Evolutionary conservation across 148 eudicot species (phyloP), one percentile per base, ranked within the genome.

Genomic region (Rhododendron henanense): DNA sequence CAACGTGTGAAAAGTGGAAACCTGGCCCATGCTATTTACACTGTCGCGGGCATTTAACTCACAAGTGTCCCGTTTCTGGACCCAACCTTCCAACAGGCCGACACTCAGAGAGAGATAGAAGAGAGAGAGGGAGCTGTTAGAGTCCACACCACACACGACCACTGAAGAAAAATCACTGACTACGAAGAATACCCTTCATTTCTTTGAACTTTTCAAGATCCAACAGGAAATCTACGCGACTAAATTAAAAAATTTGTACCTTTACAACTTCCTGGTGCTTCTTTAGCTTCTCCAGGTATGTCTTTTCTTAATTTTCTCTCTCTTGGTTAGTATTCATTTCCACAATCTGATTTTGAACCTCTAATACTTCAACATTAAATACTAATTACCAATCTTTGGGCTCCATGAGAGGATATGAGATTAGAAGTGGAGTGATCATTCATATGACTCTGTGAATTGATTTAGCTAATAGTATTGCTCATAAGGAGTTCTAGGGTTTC

Each of bases 401-500:
- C 37, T 74, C 23, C 11, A 33, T 31, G 44, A 73, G 2, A 16
- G 10, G 44, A 19, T 3, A 77, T 21, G 48, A 71, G 80, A 74
- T 73, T 53, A 19, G 1, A 74, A 84, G 31, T 75, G 41, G 21
- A 84, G 9, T 53, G 69, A 33, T 84, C 67, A 50, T 51, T 37
- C 33, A 11, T 25, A 31, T 51, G 39, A 4, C 21, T 51, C 25
- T 47, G 33, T 35, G 13, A 23, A 35, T 74, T 84, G 79, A 47
- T 31, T 84, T 78, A 44, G 14, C 18, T 41, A 77, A 23, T 25
- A 25, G 55, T 47, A 4, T 79, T 25, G 57, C 35, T 13, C 4
- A 8, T 5, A n/a, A n/a, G 35, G 81, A n/a, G 35, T 79, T 79
- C 81, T 79, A 48, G 81, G 81, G 81, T 79, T 79, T 45, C 44